Base-by-base conservation (phyloP, 805 yeast genomes). In the Cyberlindnera samutprakarnensis region DNA sequence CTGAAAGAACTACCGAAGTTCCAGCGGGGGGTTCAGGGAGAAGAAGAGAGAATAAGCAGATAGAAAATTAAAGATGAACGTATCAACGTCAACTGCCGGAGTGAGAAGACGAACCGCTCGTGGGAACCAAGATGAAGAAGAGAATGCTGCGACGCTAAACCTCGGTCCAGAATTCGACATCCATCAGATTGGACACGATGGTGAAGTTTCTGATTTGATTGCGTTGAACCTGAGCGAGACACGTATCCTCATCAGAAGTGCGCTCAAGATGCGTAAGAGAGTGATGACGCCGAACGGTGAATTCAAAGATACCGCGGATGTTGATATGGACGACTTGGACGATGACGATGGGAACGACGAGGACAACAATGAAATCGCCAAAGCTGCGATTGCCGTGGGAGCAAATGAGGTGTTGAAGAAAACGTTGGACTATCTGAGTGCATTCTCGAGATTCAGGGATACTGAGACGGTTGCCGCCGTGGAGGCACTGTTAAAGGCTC, bases 381-480 rank as follows among this genome's bases (percentile, higher is more conserved):
- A 54, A 26, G 64, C 68, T 44, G 70, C 70, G 7, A 59, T 67
- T 14, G 82, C 83, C 7, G 84, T 85, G 17, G 83, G 79, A 44
- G 83, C 87, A 28, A 83, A 79, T 54, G 90, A 87, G 54, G 92
- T 88, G 34, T 67, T 92, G 57, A 86, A 90, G 54, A 90, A 92
- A 57, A 85, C 97, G 1, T 71, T 90, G 54, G 92, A 86, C 54
- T 85, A 86, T 53, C 65, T 92, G 39, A 69, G 90, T 2, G 75
- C 74, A 30, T 92, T 92, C 61, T 78, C 96, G 4, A 69, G 97
- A 46, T 92, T 90, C 59, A 79, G 86, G 60, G 95, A 87, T 56
- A 81, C 86, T 24, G 88, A 88, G 40, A 86, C 96, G 0, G 88
- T 92, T 21, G 78, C 85, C 36, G 95, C 96, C 1, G 97, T 87